These are phyloP conservation scores for Helicostylum pulchrum DNA, from an alignment of 192 early-diverging fungal species.

Conservation along the genomic window DNA sequence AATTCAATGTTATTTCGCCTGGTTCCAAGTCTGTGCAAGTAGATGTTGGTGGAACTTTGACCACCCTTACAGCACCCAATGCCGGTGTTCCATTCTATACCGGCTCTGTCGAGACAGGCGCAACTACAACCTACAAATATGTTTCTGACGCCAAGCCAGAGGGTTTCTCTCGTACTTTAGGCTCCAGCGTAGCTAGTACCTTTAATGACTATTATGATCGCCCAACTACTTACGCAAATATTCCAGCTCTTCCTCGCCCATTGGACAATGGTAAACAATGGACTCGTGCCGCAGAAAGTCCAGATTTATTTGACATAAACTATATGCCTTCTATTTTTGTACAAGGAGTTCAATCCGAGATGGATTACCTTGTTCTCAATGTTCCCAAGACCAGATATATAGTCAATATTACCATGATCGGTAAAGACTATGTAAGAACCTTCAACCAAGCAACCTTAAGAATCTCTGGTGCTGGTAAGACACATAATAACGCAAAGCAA, in stretches of 20 bases:
- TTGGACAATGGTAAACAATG: conserved; percentile 33
- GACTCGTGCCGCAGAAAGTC: conserved; percentile 6
- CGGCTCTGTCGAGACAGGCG: conserved; percentile 26
- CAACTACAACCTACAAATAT: conserved; percentile 40
- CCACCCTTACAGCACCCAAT: conserved; percentile 27
- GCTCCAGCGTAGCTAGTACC: conserved; percentile 29
- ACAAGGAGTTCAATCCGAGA: conserved; percentile 21
- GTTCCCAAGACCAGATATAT: conserved; percentile 10
- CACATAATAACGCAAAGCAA: conserved; percentile 49
- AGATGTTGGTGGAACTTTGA: conserved; percentile 23
- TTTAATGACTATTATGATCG: conserved; percentile 40
- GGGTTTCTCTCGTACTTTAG: conserved; percentile 32
- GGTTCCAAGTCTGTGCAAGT: conserved; percentile 34
- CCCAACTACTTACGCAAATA: conserved; percentile 43
- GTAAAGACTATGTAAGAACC: conserved; percentile 36
- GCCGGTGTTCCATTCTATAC: conserved; percentile 33
- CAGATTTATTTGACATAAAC: conserved; percentile 39
- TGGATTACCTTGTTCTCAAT: conserved; percentile 29
- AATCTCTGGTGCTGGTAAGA: conserved; percentile 41
- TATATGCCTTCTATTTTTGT: conserved; percentile 46
- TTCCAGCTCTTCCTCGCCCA: conserved; percentile 39
- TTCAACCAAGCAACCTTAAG: conserved; percentile 35
- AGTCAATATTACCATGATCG: conserved; percentile 37
- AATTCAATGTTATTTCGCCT: conserved; percentile 39
- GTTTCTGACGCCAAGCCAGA: conserved; percentile 25